Evolutionary conservation across 2,329 filamentous ascomycete species (phyloP).

Genomic region (Aspergillus phoenicis): DNA sequence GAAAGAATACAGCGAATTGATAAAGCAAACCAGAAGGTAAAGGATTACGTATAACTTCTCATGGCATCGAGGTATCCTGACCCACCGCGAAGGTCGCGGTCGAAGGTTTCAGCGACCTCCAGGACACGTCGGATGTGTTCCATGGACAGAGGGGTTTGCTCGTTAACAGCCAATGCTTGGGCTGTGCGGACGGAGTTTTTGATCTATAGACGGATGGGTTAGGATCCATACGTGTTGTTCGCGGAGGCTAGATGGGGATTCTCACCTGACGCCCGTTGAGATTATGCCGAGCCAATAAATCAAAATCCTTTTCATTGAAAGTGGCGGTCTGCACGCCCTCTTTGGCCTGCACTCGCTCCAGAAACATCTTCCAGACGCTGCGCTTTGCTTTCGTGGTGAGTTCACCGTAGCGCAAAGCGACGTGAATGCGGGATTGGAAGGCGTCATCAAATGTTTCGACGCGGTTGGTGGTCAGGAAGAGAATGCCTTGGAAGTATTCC

Average conservation of each 20-base stretch:
- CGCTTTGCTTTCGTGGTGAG: constrained; percentile 72
- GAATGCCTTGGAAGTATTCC: constrained; percentile 89
- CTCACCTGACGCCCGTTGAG: constrained; percentile 68
- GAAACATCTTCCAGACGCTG: constrained; percentile 81
- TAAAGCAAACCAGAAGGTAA: background rate
- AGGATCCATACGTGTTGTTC: constrained; percentile 6
- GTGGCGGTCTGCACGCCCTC: constrained; percentile 57
- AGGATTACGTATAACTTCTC: constrained; percentile 65
- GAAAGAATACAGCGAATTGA: background rate
- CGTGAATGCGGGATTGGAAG: constrained; percentile 84
- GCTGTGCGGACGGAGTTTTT: constrained; percentile 85
- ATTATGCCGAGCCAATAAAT: constrained; percentile 66
- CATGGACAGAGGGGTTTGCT: constrained; percentile 72
- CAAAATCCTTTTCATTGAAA: constrained; percentile 65
- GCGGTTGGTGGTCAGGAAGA: constrained; percentile 87
- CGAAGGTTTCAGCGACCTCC: constrained; percentile 81
- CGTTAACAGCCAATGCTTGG: constrained; percentile 78
- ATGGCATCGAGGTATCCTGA: constrained; percentile 80
- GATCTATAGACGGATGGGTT: constrained; percentile 59
- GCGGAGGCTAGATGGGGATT: constrained; percentile 7
- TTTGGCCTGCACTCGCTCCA: constrained; percentile 69
- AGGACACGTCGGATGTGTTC: constrained; percentile 78
- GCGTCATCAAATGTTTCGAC: constrained; percentile 87
- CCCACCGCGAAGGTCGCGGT: constrained; percentile 79
- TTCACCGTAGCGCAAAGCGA: constrained; percentile 78